phyloP scores from a whole-genome alignment of 2,329 filamentous ascomycete species.

The Fulvia fulva region DNA sequence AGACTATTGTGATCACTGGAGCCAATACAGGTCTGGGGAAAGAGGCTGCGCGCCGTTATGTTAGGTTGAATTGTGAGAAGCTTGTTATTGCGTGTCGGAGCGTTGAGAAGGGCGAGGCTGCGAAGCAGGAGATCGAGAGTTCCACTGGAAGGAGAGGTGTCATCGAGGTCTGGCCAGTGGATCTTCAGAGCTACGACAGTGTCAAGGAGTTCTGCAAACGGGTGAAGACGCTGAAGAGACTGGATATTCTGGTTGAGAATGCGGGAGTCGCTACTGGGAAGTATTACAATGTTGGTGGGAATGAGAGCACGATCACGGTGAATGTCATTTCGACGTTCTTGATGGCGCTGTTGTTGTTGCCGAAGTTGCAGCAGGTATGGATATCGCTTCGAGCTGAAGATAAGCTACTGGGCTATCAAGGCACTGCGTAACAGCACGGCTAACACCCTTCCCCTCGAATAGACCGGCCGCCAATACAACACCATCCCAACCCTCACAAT shows the following conservation, averaged over 20 bases:
- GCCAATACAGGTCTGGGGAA: conserved; percentile 47
- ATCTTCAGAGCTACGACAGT: conserved; percentile 39
- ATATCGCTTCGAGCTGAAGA: too few species aligned
- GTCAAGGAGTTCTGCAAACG: conserved; percentile 36
- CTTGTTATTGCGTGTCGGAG: conserved; percentile 47
- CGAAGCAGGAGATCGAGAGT: conserved; percentile 39
- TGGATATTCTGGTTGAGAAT: conserved; percentile 40
- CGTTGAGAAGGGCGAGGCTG: conserved; percentile 42
- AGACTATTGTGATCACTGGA: conserved; percentile 47
- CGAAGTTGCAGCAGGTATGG: conserved; percentile 44
- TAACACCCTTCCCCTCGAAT: conserved; percentile 46
- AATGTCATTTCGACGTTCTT: conserved; percentile 55
- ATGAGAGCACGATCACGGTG: conserved; percentile 49
- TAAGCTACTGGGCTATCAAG: too few species aligned
- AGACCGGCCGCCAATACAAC: conserved; percentile 19
- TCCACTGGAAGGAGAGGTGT: conserved; percentile 31
- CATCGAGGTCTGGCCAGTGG: conserved; percentile 46
- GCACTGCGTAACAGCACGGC: conserved; percentile 35
- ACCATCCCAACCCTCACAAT: conserved; percentile 37
- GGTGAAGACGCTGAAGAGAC: conserved; percentile 29
- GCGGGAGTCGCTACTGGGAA: conserved; percentile 38
- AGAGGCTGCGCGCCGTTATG: conserved; percentile 44
- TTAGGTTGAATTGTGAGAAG: conserved; percentile 37
- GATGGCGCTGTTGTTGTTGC: conserved; percentile 48
- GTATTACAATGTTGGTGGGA: conserved; percentile 38